A percentile compares a stretch with the other conserved stretches of the same genome.
These are phyloP conservation scores for Porpolomopsis calyptriformis DNA, from an alignment of 768 basidiomycete species.

Conservation along the genomic window DNA sequence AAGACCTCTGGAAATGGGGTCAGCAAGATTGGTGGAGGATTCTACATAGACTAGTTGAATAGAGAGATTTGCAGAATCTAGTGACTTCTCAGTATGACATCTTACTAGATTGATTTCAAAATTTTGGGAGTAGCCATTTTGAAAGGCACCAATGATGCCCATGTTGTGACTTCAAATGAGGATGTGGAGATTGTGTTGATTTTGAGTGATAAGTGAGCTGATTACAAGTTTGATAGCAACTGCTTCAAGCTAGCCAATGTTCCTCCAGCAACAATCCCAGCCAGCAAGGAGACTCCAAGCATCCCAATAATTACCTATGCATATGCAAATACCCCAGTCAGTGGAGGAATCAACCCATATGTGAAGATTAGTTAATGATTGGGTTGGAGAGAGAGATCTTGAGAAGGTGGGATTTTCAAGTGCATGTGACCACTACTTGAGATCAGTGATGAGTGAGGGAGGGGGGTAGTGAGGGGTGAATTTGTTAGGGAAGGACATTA, in stretches of 20 bases:
- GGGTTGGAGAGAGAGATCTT: constrained; percentile 10
- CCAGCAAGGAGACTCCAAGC: constrained; percentile 15
- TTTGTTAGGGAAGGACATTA: constrained; percentile 15
- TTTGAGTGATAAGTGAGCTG: too few species aligned
- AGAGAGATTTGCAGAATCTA: too few species aligned
- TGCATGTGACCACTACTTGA: constrained; percentile 23
- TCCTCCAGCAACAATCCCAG: constrained; percentile 11
- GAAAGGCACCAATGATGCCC: too few species aligned
- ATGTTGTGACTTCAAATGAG: too few species aligned
- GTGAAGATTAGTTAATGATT: constrained; percentile 2
- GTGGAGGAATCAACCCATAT: constrained; percentile 11
- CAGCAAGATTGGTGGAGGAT: too few species aligned
- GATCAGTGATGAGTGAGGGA: constrained; percentile 15
- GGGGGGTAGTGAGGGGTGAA: constrained; percentile 12
- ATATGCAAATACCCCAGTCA: constrained; percentile 6
- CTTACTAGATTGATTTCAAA: too few species aligned
- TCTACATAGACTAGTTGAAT: too few species aligned
- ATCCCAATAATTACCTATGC: constrained; percentile 12
- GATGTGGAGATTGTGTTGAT: too few species aligned
- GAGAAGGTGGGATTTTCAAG: constrained; percentile 1
- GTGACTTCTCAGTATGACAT: too few species aligned
- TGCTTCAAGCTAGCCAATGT: constrained; percentile 8
- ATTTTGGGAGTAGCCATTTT: too few species aligned
- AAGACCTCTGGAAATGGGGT: too few species aligned
- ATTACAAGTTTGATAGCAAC: constrained; percentile 4